Base-by-base conservation (phyloP, 306 rosid species). In the Acacia confusa region DNA sequence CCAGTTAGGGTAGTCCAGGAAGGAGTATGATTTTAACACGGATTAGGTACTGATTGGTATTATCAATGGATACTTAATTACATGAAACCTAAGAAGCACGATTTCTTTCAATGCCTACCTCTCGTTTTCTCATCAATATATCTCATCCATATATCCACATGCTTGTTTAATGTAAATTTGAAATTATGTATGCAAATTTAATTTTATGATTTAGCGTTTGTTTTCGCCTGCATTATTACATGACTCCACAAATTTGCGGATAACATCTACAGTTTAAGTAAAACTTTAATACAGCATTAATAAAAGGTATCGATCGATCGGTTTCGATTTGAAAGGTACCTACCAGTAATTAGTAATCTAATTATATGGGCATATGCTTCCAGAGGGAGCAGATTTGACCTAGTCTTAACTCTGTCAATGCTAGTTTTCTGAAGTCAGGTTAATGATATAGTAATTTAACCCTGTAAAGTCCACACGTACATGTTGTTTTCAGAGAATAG, bases 31-130 rank as follows among this genome's bases (percentile, higher is more conserved):
- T 44, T 77, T 74, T 45, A 57, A 47, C 80, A 24, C 80, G 71
- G 9, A 58, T 63, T 60, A 48, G 66, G 48, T 71, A 41, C 34
- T 71, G 2, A 32, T 32, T 12, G 3, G 12, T 44, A 12, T 44
- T 11, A 72, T 70, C 24, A 2, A 63, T 78, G 75, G 24, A 20
- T 53, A 68, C 78, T 77, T 57, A 81, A 81, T 81, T 53, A 74
- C 80, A 28, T 74, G 13, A 45, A 79, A 79, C 68, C 61, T 24
- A 44, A 70, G 34, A 30, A 30, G 34, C 34, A 30, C 57, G 70
- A 76, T 72, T 60, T 64, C 82, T 82, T 75, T 70, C 50, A 60
- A 81, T 78, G 79, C 66, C 68, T 22, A 58, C 69, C 40, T 72
- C 30, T 45, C 13, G 41, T 78, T 47, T 52, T 53, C 25, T 22